Base-by-base conservation (phyloP, 768 basidiomycete species). In the Cystobasidium tubakii region DNA sequence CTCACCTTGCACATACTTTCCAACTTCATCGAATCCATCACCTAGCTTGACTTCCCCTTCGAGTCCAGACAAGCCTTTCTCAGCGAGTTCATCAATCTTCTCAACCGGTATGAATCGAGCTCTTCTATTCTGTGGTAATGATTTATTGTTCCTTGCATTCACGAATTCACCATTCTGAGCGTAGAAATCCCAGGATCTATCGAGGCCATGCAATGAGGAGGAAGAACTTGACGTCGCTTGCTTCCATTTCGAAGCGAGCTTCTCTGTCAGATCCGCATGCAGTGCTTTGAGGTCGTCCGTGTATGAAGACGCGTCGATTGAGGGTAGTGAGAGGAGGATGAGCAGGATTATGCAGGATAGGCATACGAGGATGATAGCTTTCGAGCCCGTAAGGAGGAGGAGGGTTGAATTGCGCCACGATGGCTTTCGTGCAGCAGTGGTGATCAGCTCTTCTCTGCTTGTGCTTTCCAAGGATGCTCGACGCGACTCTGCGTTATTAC, bases 91-190 rank as follows among this genome's bases (percentile, higher is more conserved):
- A 29, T 60, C 57, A 31, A 60, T 60, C 57, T 29, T 60, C 9
- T 60, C 57, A 29, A 60, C 29, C 10, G 25, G 57, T 60, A 60
- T 34, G 33, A 60, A 60, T 29, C 57, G 4, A 2, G 57, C 57
- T 60, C 27, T 60, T 60, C 57, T 60, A 60, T 60, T 27, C 15
- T 60, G 57, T 6, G 57, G 57, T 12, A 60, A 15, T 60, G 57
- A 15, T 15, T 60, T 3, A 34, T 60, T 34, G 25, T 60, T 34
- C 29, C 57, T 60, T 60, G 12, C 17, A 29, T 27, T 29, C 15
- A 60, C 57, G 57, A 60, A 60, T 29, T 15, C 29, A 60, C 57
- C 57, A 60, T 60, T 60, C 33, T 60, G 57, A 29, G 57, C 57
- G 33, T 60, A 60, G 23, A 15, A 60, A 31, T 60, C 57, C 57